Evolutionary conservation across 306 rosid species (phyloP).

Genomic region (Prunus mira): DNA sequence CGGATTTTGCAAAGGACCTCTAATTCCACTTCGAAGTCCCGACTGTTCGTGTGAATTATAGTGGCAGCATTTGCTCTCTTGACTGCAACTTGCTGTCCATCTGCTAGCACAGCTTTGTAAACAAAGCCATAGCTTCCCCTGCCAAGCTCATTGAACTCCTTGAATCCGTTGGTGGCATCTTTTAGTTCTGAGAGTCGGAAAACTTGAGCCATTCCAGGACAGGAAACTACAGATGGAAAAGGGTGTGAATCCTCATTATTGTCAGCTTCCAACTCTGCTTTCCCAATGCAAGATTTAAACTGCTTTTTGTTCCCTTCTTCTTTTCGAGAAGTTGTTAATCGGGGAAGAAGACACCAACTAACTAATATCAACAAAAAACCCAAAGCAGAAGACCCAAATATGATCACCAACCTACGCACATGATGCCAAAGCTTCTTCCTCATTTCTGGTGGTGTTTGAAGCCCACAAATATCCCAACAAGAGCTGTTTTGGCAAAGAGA

Average conservation of each 20-base stretch:
- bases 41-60: constrained; percentile 75
- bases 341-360: constrained; percentile 47
- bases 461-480: constrained; percentile 59
- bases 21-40: constrained; percentile 84
- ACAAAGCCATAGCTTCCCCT: constrained; percentile 95
- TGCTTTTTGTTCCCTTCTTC: constrained; percentile 40
- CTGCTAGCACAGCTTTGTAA: constrained; percentile 73
- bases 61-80: constrained; percentile 95
- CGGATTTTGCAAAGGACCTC: constrained; percentile 80
- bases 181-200: constrained; percentile 85
- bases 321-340: constrained; percentile 4
- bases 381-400: constrained; percentile 50
- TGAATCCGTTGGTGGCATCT: constrained; percentile 96
- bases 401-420: constrained; percentile 37
- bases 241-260: constrained; percentile 36
- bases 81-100: constrained; percentile 80
- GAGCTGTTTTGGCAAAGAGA: constrained; percentile 96
- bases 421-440: constrained; percentile 50
- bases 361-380: constrained; percentile 48
- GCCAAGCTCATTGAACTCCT: constrained; percentile 93
- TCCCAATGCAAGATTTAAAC: constrained; percentile 59
- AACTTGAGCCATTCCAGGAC: constrained; percentile 84
- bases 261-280: constrained; percentile 50
- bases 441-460: constrained; percentile 39
- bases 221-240: constrained; percentile 33